Evolutionary conservation across 1,284 basidiomycete species (phyloP), one percentile per base, ranked within the genome.

Genomic region (Bjerkandera adusta): DNA sequence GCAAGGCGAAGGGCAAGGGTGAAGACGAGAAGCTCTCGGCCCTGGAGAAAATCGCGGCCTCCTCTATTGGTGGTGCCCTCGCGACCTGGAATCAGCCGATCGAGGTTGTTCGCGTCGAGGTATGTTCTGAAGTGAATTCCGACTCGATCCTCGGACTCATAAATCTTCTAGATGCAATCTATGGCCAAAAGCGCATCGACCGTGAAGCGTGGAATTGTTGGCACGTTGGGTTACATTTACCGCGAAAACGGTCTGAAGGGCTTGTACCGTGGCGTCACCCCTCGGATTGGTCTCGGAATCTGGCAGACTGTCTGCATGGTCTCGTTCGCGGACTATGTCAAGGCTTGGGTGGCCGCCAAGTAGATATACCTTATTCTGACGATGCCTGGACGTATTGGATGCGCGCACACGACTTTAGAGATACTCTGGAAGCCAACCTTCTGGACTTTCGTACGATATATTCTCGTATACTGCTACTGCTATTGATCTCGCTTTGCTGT

Each of bases 71-170:
- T 63, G 97, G 97, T 68, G 95, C 97, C 37, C 74, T 99, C 45
- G 96, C 91, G 12, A 97, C 94, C 38, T 99, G 97, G 97, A 99
- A 99, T 69, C 97, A 99, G 69, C 97, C 97, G 36, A 99, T 99
- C 58, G 97, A 99, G 72, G 93, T 97, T 54, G 80, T 96, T 54
- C 87, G 93, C 49, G 92, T 96, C 30, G 92, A 96, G 76, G 87
- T 88, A 56, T 42, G 42, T 21, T 18, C 26, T 24, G 10, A 15
- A 12, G 4, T 36, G 13, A 18, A n/a, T 43, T 21, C 24, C 29
- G 30, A 55, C 37, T 38, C 43, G 36, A 43, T 50, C 13, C 22
- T 39, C 16, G 20, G 25, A 35, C 15, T 40, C 16, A 12, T 41
- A 27, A 20, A 46, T n/a, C 34, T 43, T 21, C 13, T 56, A 92